A percentile compares a stretch with the other conserved stretches of the same genome.
Evolutionary conservation across 306 rosid genomes (phyloP).

Genomic region (Cicer chorassanicum): DNA sequence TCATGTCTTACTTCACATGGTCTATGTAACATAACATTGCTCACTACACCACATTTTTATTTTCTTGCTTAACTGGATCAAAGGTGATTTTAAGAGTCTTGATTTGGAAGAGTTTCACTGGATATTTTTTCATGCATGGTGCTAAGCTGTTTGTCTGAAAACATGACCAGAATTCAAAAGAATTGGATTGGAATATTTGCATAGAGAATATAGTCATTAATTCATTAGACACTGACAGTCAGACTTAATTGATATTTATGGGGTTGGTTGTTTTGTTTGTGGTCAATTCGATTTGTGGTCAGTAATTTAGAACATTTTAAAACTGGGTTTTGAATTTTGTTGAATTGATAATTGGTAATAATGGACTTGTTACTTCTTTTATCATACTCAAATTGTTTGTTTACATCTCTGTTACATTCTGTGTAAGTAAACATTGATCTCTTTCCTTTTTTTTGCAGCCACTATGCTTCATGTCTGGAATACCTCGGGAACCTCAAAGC

Average conservation of each 20-base stretch:
- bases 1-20: slow-evolving; percentile 11
- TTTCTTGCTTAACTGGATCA: slow-evolving; percentile 1
- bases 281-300: slow-evolving; percentile 31
- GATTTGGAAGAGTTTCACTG: slow-evolving; percentile 15
- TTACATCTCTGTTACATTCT: neutral
- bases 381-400: neutral
- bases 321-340: slow-evolving; percentile 17
- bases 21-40: neutral
- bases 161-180: neutral
- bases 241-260: neutral
- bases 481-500: slow-evolving; percentile 96
- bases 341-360: neutral
- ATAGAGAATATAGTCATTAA: slow-evolving; percentile 24
- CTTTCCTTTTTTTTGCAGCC: slow-evolving; percentile 64
- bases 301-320: slow-evolving; percentile 27
- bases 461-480: slow-evolving; percentile 93
- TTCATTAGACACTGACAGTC: slow-evolving; percentile 30
- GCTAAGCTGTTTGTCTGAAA: slow-evolving; percentile 26
- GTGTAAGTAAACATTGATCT: neutral
- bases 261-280: slow-evolving; percentile 5
- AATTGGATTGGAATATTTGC: slow-evolving; percentile 26
- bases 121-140: neutral
- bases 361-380: slow-evolving; percentile 8
- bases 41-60: neutral
- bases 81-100: slow-evolving; percentile 5